Evolutionary conservation across 805 yeast species (phyloP), one percentile per base, ranked within the genome.

Genomic region (Metschnikowia koreensis): DNA sequence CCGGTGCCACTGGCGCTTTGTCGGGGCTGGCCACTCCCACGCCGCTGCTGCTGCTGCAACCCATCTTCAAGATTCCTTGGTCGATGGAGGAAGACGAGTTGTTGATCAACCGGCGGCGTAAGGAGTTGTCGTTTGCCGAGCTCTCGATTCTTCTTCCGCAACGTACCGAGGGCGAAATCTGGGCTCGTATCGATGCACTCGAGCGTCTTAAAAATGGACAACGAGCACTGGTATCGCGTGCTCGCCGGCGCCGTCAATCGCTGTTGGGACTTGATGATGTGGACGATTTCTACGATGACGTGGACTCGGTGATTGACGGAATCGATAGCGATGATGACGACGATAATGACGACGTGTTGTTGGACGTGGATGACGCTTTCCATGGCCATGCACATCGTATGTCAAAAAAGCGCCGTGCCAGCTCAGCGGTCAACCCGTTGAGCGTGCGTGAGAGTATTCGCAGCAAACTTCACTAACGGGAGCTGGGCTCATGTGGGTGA

Each of bases 111-210:
- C 73, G 87, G 47, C 68, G 81, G 9, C 70, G 79, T 46, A 71
- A 83, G 57, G 86, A 85, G 50, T 69, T 90, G 39, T 79, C 86
- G 34, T 76, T 86, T 60, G 86, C 85, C 15, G 97, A 90, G 67
- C 71, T 90, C 38, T 78, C 86, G 13, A 84, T 89, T 34, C 68
- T 90, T 47, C 71, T 90, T 41, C 93, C 94, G 13, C 79, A 78
- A 51, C 80, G 89, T 56, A 76, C 94, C 0, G 91, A 87, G 63
- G 75, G 75, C n/a, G 94, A 89, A 59, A 90, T 90, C 41, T 76
- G 81, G 74, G 67, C 78, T 38, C 75, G 94, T 54, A 80, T 87
- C 22, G 80, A 75, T 45, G 62, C 62, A n/a, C 55, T 59, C 9
- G 62, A 59, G 38, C 59, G 62, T 22, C 55, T 60, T 41, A 57